A percentile compares a stretch with the other conserved stretches of the same genome.
Evolutionary conservation across 768 basidiomycete species (phyloP).

Genomic region (Podaxis sp.): DNA sequence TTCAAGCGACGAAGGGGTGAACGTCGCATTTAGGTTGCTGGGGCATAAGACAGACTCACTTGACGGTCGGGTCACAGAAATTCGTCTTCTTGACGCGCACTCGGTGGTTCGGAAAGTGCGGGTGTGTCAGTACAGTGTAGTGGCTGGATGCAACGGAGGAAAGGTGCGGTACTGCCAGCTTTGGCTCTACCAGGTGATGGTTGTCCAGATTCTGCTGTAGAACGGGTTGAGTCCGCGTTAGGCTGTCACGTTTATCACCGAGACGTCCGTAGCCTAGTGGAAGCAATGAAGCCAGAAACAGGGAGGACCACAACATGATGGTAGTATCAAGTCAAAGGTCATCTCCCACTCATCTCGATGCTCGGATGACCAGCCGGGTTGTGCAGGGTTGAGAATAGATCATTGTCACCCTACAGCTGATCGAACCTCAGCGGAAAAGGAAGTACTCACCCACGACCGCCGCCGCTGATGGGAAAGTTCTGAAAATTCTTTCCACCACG

Average conservation of each 20-base stretch:
- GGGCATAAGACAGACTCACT: slow-evolving; percentile 26
- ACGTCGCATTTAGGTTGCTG: background rate
- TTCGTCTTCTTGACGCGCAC: slow-evolving; percentile 56
- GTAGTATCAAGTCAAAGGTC: background rate
- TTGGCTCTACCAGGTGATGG: background rate
- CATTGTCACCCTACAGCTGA: background rate
- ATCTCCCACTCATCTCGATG: background rate
- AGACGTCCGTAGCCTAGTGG: slow-evolving; percentile 3
- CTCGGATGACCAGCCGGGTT: background rate
- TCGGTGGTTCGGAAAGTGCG: slow-evolving; percentile 46
- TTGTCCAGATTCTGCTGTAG: background rate
- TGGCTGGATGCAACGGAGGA: slow-evolving; percentile 9
- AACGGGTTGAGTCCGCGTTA: background rate
- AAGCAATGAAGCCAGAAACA: background rate
- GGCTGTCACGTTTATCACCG: background rate
- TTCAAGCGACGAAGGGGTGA: background rate
- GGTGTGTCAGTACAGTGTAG: slow-evolving; percentile 41
- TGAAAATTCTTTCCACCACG: slow-evolving; percentile 29
- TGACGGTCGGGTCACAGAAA: slow-evolving; percentile 59
- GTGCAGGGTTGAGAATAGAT: background rate
- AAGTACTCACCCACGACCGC: slow-evolving; percentile 25
- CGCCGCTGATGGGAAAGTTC: slow-evolving; percentile 25
- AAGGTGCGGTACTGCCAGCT: background rate
- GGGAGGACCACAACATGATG: slow-evolving; percentile 7
- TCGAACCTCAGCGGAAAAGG: slow-evolving; percentile 13